Evolutionary conservation across 495 filamentous ascomycete species (phyloP).

Genomic region (Penicillium arizonense): DNA sequence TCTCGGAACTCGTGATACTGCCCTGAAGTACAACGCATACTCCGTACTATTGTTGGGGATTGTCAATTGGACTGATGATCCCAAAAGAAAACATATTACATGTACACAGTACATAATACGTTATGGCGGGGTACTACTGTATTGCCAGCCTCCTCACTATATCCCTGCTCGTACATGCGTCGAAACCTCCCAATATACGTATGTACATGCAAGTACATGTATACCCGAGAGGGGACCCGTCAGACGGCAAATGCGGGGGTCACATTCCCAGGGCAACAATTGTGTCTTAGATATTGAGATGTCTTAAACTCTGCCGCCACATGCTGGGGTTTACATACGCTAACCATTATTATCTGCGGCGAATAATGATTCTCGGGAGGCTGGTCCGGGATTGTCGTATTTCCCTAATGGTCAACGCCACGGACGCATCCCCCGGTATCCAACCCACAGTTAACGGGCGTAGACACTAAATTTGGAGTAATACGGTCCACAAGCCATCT

Average conservation of each 20-base stretch:
- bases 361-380: neutral
- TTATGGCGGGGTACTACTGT: neutral
- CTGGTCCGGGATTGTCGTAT: neutral
- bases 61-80: constrained; percentile 8
- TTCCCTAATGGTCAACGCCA: no score
- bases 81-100: neutral
- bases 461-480: no score
- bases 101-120: neutral
- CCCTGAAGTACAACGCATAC: neutral
- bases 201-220: no score
- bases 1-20: neutral
- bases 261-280: neutral
- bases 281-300: neutral
- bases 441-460: no score
- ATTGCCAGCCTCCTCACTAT: neutral
- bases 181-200: no score
- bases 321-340: neutral
- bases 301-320: constrained; percentile 7
- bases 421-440: no score
- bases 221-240: no score
- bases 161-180: neutral
- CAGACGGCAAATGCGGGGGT: neutral
- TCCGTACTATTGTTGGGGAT: neutral
- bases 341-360: neutral
- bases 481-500: no score